Conservation (phyloP, 768 basidiomycete genomes). For the Candolleomyces efflorescens region DNA sequence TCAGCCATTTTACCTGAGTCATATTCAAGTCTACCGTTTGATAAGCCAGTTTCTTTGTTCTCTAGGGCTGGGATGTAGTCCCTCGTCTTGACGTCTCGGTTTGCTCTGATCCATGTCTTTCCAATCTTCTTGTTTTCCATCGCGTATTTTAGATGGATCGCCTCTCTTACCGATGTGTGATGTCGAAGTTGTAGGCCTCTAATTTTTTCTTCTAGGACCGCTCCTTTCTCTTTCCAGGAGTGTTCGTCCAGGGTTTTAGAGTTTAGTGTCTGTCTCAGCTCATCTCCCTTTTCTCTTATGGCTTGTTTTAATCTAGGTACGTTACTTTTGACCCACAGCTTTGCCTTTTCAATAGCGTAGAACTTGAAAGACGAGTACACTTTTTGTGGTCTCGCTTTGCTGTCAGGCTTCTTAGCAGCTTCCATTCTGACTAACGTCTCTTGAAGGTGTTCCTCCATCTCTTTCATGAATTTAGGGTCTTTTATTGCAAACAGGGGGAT, state of each 20-base stretch:
- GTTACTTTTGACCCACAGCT: not conserved
- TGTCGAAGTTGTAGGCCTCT: not conserved
- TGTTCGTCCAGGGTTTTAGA: not conserved
- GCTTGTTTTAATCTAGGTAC: not conserved
- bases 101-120: conserved; percentile 3
- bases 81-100: conserved; percentile 1
- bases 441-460: not conserved
- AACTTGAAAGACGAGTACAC: not conserved
- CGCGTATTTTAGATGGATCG: not conserved
- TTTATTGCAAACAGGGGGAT: conserved; percentile 17
- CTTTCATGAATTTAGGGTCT: conserved; percentile 12
- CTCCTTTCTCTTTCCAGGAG: not conserved
- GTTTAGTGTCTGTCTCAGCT: not conserved
- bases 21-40: conserved; percentile 13
- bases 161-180: not conserved
- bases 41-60: not conserved
- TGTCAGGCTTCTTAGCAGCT: not conserved
- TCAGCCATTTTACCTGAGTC: conserved; percentile 27
- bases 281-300: not conserved
- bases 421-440: not conserved
- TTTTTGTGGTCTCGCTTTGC: not conserved
- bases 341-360: not conserved
- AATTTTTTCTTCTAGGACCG: not conserved
- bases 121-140: conserved; percentile 8
- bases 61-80: conserved; percentile 5